Percentiles rank a stretch among this genome's conserved stretches.
Evolutionary conservation across 2,329 filamentous ascomycete species (phyloP).

Genomic region (Aureobasidium sp.): DNA sequence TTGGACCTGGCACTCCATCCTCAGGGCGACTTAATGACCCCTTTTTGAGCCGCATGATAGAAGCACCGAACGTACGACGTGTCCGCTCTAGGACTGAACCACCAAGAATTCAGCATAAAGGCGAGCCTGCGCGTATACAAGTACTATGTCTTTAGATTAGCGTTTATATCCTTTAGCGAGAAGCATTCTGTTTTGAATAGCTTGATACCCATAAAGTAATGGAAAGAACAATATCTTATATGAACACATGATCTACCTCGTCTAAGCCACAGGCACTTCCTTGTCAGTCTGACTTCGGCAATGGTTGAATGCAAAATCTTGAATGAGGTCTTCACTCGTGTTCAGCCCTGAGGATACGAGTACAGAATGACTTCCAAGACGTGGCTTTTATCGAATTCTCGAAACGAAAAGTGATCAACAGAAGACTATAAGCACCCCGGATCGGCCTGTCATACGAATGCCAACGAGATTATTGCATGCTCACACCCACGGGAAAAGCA

Average conservation of each 20-base stretch:
- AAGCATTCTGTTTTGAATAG: slow-evolving; percentile 4
- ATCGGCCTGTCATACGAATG: background rate
- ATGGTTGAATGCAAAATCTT: background rate
- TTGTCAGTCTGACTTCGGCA: background rate
- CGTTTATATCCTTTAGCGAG: background rate
- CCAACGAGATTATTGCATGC: background rate
- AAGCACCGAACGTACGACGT: background rate
- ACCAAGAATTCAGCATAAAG: background rate
- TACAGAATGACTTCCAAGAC: background rate
- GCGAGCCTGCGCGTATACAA: background rate
- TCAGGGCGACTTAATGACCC: background rate
- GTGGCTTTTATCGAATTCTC: slow-evolving; percentile 9
- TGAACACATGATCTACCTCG: background rate
- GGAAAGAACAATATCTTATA: background rate
- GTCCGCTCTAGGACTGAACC: background rate
- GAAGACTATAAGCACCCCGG: background rate
- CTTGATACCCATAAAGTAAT: slow-evolving; percentile 9
- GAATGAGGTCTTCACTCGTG: background rate
- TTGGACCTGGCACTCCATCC: slow-evolving; percentile 18
- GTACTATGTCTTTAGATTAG: background rate
- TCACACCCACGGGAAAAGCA: too few relatives aligned
- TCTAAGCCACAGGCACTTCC: background rate
- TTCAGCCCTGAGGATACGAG: background rate
- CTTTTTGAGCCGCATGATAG: background rate
- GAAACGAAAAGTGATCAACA: slow-evolving; percentile 4